Conservation (phyloP, 2,329 filamentous ascomycete species). For the Tolypocladium ophioglossoides region DNA sequence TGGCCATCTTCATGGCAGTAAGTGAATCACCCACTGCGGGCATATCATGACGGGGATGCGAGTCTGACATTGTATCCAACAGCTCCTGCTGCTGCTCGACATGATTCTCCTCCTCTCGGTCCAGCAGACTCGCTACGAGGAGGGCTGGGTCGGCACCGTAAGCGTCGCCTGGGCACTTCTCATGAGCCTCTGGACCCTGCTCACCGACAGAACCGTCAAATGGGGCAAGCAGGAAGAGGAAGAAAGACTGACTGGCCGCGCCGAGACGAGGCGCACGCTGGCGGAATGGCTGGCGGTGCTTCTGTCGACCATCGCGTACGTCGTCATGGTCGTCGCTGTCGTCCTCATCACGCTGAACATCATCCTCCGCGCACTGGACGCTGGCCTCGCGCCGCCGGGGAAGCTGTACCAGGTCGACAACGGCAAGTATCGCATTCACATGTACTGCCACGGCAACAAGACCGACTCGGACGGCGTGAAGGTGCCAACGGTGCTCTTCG, state of each 20-base stretch:
- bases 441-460: slow-evolving; percentile 69
- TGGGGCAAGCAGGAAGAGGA: slow-evolving; percentile 94
- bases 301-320: slow-evolving; percentile 59
- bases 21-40: slow-evolving; percentile 1
- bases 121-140: slow-evolving; percentile 64
- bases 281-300: slow-evolving; percentile 78
- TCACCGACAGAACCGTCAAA: slow-evolving; percentile 71
- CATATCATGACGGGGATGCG: slow-evolving; percentile 25
- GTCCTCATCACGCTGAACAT: slow-evolving; percentile 72
- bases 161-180: slow-evolving; percentile 74
- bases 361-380: slow-evolving; percentile 69
- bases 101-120: slow-evolving; percentile 73
- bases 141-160: slow-evolving; percentile 83
- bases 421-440: slow-evolving; percentile 75
- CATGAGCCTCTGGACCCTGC: slow-evolving; percentile 68
- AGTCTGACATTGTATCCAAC: slow-evolving; percentile 31
- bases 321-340: slow-evolving; percentile 55
- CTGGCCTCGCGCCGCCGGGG: slow-evolving; percentile 62
- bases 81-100: slow-evolving; percentile 41
- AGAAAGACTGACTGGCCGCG: slow-evolving; percentile 78
- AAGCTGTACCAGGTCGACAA: slow-evolving; percentile 71
- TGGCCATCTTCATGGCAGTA: slow-evolving; percentile 54
- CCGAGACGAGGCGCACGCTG: slow-evolving; percentile 73
- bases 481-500: slow-evolving; percentile 73
- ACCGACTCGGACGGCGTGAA: slow-evolving; percentile 40